A percentile compares a stretch with the other conserved stretches of the same genome.
phyloP scores from a whole-genome alignment of 1,139 yeast genomes.

The Nadsonia starkeyi-henricii region DNA sequence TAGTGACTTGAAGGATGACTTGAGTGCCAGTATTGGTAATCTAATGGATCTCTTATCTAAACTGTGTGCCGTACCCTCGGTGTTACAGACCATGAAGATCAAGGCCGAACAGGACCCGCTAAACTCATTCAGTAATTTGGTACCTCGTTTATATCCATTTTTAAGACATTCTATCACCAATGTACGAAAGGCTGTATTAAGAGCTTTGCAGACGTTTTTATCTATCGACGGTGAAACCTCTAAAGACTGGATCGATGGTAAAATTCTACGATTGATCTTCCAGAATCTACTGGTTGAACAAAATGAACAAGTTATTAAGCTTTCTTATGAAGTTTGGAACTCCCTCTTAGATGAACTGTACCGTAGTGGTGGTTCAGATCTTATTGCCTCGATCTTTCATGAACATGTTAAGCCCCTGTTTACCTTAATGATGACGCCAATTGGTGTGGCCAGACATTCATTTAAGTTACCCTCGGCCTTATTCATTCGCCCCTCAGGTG shows the following conservation, averaged over 20 bases:
- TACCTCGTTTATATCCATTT: constrained; percentile 89
- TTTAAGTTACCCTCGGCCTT: constrained; percentile 68
- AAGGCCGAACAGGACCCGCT: constrained; percentile 32
- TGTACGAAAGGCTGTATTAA: constrained; percentile 78
- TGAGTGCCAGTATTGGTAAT: constrained; percentile 89
- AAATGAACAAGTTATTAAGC: constrained; percentile 51
- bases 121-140: constrained; percentile 53
- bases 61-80: constrained; percentile 70
- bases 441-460: constrained; percentile 82
- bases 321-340: constrained; percentile 53
- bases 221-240: constrained; percentile 44
- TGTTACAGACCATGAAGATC: constrained; percentile 46
- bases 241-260: constrained; percentile 68
- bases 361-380: constrained; percentile 21
- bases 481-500: constrained; percentile 73
- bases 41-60: constrained; percentile 90
- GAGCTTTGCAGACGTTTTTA: constrained; percentile 67
- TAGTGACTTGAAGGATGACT: constrained; percentile 73
- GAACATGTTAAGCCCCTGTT: constrained; percentile 50
- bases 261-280: constrained; percentile 56
- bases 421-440: constrained; percentile 75
- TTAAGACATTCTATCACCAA: constrained; percentile 86
- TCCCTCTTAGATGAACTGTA: constrained; percentile 38
- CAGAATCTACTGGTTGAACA: constrained; percentile 88
- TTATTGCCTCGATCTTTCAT: constrained; percentile 14